These are phyloP conservation scores for Boletus barrowsii DNA, from an alignment of 768 basidiomycete species.

Conservation along the genomic window DNA sequence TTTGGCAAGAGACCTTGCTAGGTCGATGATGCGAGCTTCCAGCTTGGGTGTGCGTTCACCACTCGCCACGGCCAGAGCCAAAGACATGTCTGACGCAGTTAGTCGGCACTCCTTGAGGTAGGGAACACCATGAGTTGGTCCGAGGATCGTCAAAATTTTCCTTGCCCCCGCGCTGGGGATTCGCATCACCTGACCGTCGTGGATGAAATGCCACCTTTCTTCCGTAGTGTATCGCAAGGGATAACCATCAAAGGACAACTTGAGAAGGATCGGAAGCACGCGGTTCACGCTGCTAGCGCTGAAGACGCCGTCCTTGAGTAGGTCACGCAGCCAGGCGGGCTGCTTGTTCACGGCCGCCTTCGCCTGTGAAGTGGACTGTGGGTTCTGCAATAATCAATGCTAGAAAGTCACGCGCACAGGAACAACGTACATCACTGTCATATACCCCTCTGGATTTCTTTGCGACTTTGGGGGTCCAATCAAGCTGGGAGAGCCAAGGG, in stretches of 20 bases:
- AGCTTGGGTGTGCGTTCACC: conserved; percentile 38
- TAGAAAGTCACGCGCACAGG: neutral
- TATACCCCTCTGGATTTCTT: conserved; percentile 63
- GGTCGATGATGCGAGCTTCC: conserved; percentile 34
- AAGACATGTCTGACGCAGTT: conserved; percentile 37
- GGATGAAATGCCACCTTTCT: conserved; percentile 67
- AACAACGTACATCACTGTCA: conserved; percentile 20
- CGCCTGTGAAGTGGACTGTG: neutral
- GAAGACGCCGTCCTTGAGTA: conserved; percentile 44
- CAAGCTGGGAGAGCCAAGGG: conserved; percentile 85
- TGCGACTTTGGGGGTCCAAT: conserved; percentile 89
- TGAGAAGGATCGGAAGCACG: conserved; percentile 66
- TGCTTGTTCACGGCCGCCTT: conserved; percentile 11
- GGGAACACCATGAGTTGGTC: conserved; percentile 44
- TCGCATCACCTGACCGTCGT: conserved; percentile 37
- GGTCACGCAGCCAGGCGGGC: conserved; percentile 58
- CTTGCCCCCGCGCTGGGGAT: conserved; percentile 44
- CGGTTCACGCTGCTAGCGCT: conserved; percentile 37
- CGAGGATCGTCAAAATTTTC: conserved; percentile 46
- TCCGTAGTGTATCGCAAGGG: conserved; percentile 53
- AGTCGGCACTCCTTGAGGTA: conserved; percentile 44
- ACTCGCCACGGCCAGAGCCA: conserved; percentile 45
- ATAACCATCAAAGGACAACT: conserved; percentile 54
- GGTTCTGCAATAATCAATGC: conserved; percentile 5
- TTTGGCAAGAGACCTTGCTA: conserved; percentile 40